Percentiles rank a stretch among this genome's conserved stretches.
phyloP scores from a whole-genome alignment of 345 rosid species.

The Populus deltoides region DNA sequence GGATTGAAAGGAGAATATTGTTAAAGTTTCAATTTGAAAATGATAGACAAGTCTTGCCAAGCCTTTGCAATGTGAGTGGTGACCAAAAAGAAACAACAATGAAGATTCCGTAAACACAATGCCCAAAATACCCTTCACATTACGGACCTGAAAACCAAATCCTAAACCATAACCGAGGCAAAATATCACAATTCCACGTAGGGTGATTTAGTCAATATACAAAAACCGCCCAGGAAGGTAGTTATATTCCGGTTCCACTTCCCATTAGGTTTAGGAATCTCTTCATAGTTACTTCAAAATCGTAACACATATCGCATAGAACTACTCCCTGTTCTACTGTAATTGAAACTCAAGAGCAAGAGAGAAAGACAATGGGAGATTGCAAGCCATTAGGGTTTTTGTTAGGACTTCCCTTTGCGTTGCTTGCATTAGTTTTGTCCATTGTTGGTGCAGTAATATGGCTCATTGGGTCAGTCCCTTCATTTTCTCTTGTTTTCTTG shows the following conservation, averaged over 20 bases:
- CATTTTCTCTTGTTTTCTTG: background rate
- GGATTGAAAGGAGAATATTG: no score
- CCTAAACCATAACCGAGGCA: background rate
- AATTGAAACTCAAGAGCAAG: background rate
- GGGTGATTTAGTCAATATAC: background rate
- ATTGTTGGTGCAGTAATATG: conserved; percentile 26
- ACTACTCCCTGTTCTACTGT: background rate
- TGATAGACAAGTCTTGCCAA: no score
- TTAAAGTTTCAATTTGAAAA: background rate
- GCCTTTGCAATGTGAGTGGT: background rate
- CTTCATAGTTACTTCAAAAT: background rate
- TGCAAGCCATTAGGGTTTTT: conserved; percentile 40
- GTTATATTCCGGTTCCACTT: background rate
- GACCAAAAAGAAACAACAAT: background rate
- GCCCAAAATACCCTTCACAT: background rate
- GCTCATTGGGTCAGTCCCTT: conserved; percentile 28
- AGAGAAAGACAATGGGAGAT: conserved; percentile 7
- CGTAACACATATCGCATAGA: background rate
- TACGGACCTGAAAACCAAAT: background rate
- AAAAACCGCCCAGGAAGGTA: background rate
- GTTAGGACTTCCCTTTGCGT: conserved; percentile 34
- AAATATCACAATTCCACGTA: background rate
- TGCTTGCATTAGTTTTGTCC: conserved; percentile 24
- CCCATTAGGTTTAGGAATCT: background rate
- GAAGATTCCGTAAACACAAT: background rate